Conservation (phyloP, 2,329 filamentous ascomycete species). For the Calonectria pseudoreteaudii region DNA sequence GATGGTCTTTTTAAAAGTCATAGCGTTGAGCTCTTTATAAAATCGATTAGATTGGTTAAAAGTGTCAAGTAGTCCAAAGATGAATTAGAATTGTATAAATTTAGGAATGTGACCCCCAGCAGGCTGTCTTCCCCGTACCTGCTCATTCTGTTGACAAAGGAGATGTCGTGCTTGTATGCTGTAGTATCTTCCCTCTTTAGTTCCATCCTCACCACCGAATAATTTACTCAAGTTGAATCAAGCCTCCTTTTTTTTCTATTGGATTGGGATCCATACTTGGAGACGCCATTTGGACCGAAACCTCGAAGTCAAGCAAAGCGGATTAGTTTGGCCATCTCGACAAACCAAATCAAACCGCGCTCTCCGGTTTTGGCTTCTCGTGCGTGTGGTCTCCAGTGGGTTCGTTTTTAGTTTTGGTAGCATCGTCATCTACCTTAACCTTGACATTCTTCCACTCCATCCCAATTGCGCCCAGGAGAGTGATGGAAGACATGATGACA, state of each 20-base stretch:
- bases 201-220: background rate
- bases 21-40: background rate
- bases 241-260: background rate
- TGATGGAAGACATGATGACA: conserved; percentile 20
- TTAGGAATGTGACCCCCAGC: background rate
- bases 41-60: background rate
- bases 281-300: no score
- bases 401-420: background rate
- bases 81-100: background rate
- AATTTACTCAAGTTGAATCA: no score
- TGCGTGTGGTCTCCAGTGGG: background rate
- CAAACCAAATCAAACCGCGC: background rate
- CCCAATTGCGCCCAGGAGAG: conserved; percentile 2
- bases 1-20: background rate
- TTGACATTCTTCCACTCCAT: conserved; percentile 30
- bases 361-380: background rate
- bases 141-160: background rate
- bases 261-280: background rate
- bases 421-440: background rate
- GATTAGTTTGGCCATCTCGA: no score
- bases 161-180: background rate
- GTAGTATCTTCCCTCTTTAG: background rate
- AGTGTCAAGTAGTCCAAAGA: background rate
- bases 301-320: no score
- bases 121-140: background rate